Conservation (phyloP, 2,329 filamentous ascomycete genomes). For the Monilinia laxa region DNA sequence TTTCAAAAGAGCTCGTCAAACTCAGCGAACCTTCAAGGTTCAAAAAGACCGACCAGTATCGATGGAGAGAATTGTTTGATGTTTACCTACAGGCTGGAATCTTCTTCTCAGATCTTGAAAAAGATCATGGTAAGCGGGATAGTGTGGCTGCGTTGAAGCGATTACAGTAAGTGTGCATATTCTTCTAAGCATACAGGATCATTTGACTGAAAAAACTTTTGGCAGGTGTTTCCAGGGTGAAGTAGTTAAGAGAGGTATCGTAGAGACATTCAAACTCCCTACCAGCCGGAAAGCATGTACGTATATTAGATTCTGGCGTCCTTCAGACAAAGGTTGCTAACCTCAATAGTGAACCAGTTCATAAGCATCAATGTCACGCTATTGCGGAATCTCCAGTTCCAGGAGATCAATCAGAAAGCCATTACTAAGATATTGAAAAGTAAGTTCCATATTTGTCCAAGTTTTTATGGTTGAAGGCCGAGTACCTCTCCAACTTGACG, state of each 20-base stretch:
- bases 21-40: conserved; percentile 64
- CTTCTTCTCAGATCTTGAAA: conserved; percentile 78
- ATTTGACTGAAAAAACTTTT: neutral
- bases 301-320: conserved; percentile 53
- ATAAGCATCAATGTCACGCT: conserved; percentile 70
- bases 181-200: neutral
- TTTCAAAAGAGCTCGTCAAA: conserved; percentile 62
- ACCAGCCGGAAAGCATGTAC: conserved; percentile 57
- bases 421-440: conserved; percentile 84
- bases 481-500: neutral
- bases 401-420: conserved; percentile 77
- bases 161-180: conserved; percentile 43
- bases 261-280: conserved; percentile 62
- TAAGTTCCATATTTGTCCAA: conserved; percentile 42
- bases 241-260: conserved; percentile 58
- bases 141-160: conserved; percentile 65
- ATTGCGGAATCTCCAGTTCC: conserved; percentile 79
- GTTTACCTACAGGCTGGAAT: conserved; percentile 76
- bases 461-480: neutral
- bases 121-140: conserved; percentile 65
- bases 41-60: conserved; percentile 62
- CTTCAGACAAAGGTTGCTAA: conserved; percentile 38
- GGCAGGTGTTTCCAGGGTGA: conserved; percentile 64
- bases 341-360: conserved; percentile 51
- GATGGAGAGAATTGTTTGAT: conserved; percentile 80